Base-by-base conservation (phyloP, 805 yeast genomes). In the Spathaspora passalidarum region DNA sequence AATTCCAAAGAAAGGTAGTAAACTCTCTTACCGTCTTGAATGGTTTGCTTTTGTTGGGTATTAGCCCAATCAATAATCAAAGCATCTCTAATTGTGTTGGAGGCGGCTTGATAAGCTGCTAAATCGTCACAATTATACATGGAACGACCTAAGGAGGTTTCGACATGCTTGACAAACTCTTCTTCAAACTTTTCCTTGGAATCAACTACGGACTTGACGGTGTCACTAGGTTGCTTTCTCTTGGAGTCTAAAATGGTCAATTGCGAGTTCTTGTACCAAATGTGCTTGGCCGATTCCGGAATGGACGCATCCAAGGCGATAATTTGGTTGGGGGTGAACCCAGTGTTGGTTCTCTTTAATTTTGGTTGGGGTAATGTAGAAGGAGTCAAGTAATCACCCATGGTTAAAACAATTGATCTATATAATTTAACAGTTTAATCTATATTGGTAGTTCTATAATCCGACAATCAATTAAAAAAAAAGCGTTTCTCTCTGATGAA, bases 51-150 rank as follows among this genome's bases (percentile, higher is more conserved):
- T 67, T 90, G 97, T 68, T 90, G 97, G 34, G 97, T 90, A 65
- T 84, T 82, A 63, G 91, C 90, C 97, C 97, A 90, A 56, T 88
- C 88, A 40, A 88, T 75, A 54, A 88, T 76, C 59, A 90, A 71
- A 43, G 84, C 82, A 65, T 91, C 96, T 52, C 96, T 75, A 48
- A 90, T 76, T 19, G 94, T 75, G 58, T 75, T 75, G 4, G 96
- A 84, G 34, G 95, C 81, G 0, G 97, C 96, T 62, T 87, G 95
- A 62, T 91, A 90, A 19, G 97, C 96, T 35, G 96, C 96, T 60
- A 90, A 72, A 48, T 84, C 84, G 65, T 91, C 97, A 69, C 96
- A 88, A 60, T 91, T 91, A 77, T 86, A 88, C 73, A 90, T 72
- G 26, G 92, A 88, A 57, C 97, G 78, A n/a, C 96, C 97, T 61